phyloP scores from a whole-genome alignment of 2,329 filamentous ascomycete genomes.

The Paecilomyces formosus region DNA sequence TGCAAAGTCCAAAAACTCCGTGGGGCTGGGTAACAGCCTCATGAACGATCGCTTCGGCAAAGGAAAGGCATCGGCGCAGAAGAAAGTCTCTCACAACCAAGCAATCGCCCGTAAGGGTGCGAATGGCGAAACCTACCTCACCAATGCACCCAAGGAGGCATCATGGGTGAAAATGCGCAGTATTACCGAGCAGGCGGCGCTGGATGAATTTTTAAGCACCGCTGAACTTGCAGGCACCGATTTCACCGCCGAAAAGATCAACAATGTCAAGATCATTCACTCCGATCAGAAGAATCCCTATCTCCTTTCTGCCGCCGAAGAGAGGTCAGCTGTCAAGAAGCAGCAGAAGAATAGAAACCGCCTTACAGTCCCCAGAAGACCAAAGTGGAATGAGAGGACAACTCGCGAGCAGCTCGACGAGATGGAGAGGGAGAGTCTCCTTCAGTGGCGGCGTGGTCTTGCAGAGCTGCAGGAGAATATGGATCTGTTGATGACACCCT shows the following conservation, averaged over 20 bases:
- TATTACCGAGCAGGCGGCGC: slow-evolving; percentile 90
- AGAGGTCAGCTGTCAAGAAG: slow-evolving; percentile 69
- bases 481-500: slow-evolving; percentile 93
- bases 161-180: slow-evolving; percentile 99
- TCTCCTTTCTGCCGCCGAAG: slow-evolving; percentile 75
- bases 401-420: slow-evolving; percentile 75
- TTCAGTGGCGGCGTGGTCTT: slow-evolving; percentile 82
- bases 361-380: slow-evolving; percentile 82
- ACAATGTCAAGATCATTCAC: slow-evolving; percentile 98
- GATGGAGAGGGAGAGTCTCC: slow-evolving; percentile 69
- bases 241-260: slow-evolving; percentile 98
- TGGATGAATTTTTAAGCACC: slow-evolving; percentile 94
- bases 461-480: slow-evolving; percentile 91
- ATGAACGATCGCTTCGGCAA: slow-evolving; percentile 99
- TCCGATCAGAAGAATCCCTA: slow-evolving; percentile 94
- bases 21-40: slow-evolving; percentile 91
- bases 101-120: slow-evolving; percentile 65
- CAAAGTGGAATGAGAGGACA: slow-evolving; percentile 78
- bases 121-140: slow-evolving; percentile 83
- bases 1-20: slow-evolving; percentile 89
- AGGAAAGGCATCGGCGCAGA: slow-evolving; percentile 76
- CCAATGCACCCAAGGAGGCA: slow-evolving; percentile 82
- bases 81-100: slow-evolving; percentile 55
- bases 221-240: slow-evolving; percentile 97
- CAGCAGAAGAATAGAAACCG: slow-evolving; percentile 72